Conservation (phyloP, 495 filamentous ascomycete genomes). For the Daldinia decipiens region DNA sequence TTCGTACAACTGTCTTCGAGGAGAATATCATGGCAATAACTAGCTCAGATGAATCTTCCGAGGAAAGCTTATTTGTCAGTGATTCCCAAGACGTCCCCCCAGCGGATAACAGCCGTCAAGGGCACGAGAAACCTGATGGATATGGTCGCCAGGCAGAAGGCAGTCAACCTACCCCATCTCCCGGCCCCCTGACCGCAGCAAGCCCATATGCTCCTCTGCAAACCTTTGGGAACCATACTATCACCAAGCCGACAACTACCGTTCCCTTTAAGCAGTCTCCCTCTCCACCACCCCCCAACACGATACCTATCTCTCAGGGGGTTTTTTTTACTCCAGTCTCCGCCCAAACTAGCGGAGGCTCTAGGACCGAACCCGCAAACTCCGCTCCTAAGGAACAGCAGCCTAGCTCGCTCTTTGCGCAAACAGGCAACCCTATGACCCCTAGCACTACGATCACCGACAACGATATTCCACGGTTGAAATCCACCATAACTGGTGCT, state of each 20-base stretch:
- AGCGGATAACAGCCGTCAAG: slow-evolving; percentile 7
- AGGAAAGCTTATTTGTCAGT: slow-evolving; percentile 50
- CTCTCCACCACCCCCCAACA: not conserved
- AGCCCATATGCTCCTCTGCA: slow-evolving; percentile 1
- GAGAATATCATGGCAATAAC: slow-evolving; percentile 15
- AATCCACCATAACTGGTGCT: not conserved
- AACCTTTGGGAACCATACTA: slow-evolving; percentile 16
- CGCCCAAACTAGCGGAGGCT: not conserved
- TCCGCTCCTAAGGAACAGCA: not conserved
- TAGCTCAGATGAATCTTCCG: not conserved
- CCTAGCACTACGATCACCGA: not conserved
- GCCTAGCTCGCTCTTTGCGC: slow-evolving; percentile 3
- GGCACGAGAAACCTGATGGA: not conserved
- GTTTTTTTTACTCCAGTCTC: not conserved
- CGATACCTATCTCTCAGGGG: not conserved
- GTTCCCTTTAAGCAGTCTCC: slow-evolving; percentile 2
- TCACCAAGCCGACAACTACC: slow-evolving; percentile 4
- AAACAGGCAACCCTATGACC: not conserved
- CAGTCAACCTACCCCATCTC: not conserved
- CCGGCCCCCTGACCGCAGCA: not conserved
- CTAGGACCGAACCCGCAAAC: not conserved
- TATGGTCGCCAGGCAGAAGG: not conserved
- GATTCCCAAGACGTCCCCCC: slow-evolving; percentile 22
- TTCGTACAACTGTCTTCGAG: slow-evolving; percentile 59
- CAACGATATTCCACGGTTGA: not conserved